Conservation (phyloP, 2,329 filamentous ascomycete genomes). For the Periconia sp. region DNA sequence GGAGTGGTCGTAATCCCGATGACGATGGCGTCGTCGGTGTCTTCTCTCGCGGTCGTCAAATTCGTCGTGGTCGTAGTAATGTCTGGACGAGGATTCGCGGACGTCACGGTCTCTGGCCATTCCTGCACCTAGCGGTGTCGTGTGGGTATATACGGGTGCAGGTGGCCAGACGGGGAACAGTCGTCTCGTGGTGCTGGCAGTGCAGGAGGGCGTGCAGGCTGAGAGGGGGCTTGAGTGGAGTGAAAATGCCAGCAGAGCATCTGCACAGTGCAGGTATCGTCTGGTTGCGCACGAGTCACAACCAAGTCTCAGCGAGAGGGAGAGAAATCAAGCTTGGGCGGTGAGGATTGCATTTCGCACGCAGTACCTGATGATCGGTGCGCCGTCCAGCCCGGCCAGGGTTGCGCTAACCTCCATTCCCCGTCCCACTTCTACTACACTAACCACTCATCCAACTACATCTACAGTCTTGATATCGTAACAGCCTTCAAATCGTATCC, state of each 20-base stretch:
- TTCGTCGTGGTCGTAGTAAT: conserved; percentile 31
- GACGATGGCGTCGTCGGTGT: conserved; percentile 30
- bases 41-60: conserved; percentile 23
- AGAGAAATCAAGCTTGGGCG: conserved; percentile 21
- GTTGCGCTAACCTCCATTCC: too few relatives aligned
- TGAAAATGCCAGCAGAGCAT: conserved; percentile 25
- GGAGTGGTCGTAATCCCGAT: conserved; percentile 25
- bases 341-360: conserved; percentile 24
- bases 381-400: conserved; percentile 8
- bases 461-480: too few relatives aligned
- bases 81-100: conserved; percentile 27
- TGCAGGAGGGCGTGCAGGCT: conserved; percentile 32
- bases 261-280: conserved; percentile 30
- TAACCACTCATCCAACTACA: too few relatives aligned
- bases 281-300: conserved; percentile 24
- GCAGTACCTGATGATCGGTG: conserved; percentile 34
- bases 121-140: conserved; percentile 21
- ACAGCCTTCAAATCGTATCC: too few relatives aligned
- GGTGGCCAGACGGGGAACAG: conserved; percentile 14
- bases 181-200: conserved; percentile 28
- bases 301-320: conserved; percentile 14
- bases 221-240: conserved; percentile 17
- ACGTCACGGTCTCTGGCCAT: conserved; percentile 39
- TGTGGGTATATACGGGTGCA: conserved; percentile 29
- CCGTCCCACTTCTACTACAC: too few relatives aligned